Evolutionary conservation across 768 basidiomycete species (phyloP).

Genomic region (Trametopsis cervina): DNA sequence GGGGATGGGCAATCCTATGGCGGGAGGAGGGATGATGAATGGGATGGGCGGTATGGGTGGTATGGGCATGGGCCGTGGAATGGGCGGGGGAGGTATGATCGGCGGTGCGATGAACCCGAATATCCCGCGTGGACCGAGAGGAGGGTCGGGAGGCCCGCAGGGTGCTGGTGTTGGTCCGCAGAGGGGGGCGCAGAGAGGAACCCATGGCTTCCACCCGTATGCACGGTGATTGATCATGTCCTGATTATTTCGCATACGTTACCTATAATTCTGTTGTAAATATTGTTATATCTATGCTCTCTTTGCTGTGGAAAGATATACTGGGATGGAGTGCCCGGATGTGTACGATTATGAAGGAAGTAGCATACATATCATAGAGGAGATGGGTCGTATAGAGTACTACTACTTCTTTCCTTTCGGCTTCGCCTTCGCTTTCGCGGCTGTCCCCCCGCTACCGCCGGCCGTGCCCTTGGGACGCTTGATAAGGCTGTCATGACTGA

Average conservation of each 20-base stretch:
- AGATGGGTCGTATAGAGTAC: neutral
- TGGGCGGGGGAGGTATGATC: constrained; percentile 15
- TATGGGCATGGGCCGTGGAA: constrained; percentile 12
- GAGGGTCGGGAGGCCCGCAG: constrained; percentile 45
- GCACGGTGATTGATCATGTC: constrained; percentile 40
- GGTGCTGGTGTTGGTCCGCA: constrained; percentile 62
- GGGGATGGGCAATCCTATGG: constrained; percentile 35
- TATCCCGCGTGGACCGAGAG: constrained; percentile 56
- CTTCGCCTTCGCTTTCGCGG: constrained; percentile 20
- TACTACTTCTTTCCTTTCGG: constrained; percentile 6
- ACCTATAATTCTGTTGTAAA: neutral
- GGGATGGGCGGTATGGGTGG: constrained; percentile 31
- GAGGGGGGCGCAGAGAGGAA: constrained; percentile 61
- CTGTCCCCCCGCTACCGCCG: constrained; percentile 28
- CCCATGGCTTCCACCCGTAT: constrained; percentile 82
- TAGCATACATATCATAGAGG: neutral
- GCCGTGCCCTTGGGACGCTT: constrained; percentile 30
- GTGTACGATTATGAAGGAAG: neutral
- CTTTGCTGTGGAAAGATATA: neutral
- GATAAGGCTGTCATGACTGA: constrained; percentile 53
- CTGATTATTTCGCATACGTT: neutral
- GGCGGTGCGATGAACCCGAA: constrained; percentile 18
- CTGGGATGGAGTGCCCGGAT: neutral
- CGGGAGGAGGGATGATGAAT: constrained; percentile 22
- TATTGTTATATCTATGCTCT: neutral